These are phyloP conservation scores for Eucalyptus lansdowneana DNA, from an alignment of 345 rosid genomes.

Conservation along the genomic window DNA sequence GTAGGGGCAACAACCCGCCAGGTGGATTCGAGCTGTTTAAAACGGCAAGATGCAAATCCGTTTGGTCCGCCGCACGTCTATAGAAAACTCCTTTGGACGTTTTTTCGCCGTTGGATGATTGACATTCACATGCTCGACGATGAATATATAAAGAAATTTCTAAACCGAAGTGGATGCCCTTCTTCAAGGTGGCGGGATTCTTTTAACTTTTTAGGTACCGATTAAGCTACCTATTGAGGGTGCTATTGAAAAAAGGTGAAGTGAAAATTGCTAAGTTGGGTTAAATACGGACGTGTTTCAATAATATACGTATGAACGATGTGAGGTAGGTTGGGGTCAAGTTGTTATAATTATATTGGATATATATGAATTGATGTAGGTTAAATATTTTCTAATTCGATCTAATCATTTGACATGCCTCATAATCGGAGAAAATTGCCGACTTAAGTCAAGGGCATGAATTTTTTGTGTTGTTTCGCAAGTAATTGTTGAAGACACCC, in stretches of 20 bases:
- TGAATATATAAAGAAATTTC: too few relatives aligned
- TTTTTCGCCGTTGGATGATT: not conserved
- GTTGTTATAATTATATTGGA: too few relatives aligned
- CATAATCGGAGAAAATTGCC: not conserved
- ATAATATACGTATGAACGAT: too few relatives aligned
- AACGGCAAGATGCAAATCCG: fast-evolving
- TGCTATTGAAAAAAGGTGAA: too few relatives aligned
- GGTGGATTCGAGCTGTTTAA: not conserved
- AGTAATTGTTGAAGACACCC: not conserved
- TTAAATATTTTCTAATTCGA: not conserved
- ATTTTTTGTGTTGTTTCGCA: too few relatives aligned
- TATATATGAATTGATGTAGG: not conserved
- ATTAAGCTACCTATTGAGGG: not conserved
- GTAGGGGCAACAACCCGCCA: not conserved
- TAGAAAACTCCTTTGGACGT: not conserved
- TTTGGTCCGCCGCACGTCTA: fast-evolving
- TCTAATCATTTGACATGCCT: fast-evolving
- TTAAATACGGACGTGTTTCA: fast-evolving
- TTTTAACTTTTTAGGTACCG: not conserved
- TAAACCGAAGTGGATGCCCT: too few relatives aligned
- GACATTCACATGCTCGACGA: not conserved
- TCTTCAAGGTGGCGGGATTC: not conserved
- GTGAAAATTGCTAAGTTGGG: not conserved
- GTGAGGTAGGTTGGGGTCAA: fast-evolving
- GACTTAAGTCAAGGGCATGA: not conserved